phyloP scores from a whole-genome alignment of 495 filamentous ascomycete genomes.

The Bacidia rubella region DNA sequence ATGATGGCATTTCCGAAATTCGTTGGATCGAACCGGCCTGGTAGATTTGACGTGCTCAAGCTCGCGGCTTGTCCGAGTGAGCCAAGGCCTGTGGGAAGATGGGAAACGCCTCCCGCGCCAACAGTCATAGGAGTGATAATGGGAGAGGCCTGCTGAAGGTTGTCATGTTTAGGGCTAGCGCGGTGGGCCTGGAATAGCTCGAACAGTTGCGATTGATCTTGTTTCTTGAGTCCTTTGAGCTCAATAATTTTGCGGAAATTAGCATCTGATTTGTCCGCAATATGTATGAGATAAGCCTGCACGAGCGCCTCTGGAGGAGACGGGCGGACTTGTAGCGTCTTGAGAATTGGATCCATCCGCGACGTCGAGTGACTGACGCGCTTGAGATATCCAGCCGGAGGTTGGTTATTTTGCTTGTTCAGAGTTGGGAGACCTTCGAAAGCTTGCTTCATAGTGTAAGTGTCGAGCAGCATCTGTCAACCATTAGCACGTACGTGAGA shows the following conservation, averaged over 20 bases:
- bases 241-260: conserved; percentile 98
- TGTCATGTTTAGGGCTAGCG: conserved; percentile 29
- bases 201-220: conserved; percentile 68
- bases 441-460: conserved; percentile 77
- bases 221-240: conserved; percentile 67
- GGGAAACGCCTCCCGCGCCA: conserved; percentile 14
- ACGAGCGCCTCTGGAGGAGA: conserved; percentile 86
- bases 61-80: conserved; percentile 28
- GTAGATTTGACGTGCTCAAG: conserved; percentile 30
- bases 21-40: conserved; percentile 59
- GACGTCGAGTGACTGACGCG: conserved; percentile 74
- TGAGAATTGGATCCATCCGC: conserved; percentile 83
- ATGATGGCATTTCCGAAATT: conserved; percentile 56
- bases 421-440: conserved; percentile 54
- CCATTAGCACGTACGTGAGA: background rate
- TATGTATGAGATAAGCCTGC: conserved; percentile 91
- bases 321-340: conserved; percentile 89
- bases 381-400: conserved; percentile 59
- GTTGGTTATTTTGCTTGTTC: conserved; percentile 28
- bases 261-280: conserved; percentile 74
- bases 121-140: conserved; percentile 49
- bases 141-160: conserved; percentile 43
- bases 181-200: conserved; percentile 84
- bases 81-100: conserved; percentile 24
- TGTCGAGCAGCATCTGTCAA: conserved; percentile 75